These are phyloP conservation scores for Backusella parvicylindrica DNA, from an alignment of 192 early-diverging fungal species.

Conservation along the genomic window DNA sequence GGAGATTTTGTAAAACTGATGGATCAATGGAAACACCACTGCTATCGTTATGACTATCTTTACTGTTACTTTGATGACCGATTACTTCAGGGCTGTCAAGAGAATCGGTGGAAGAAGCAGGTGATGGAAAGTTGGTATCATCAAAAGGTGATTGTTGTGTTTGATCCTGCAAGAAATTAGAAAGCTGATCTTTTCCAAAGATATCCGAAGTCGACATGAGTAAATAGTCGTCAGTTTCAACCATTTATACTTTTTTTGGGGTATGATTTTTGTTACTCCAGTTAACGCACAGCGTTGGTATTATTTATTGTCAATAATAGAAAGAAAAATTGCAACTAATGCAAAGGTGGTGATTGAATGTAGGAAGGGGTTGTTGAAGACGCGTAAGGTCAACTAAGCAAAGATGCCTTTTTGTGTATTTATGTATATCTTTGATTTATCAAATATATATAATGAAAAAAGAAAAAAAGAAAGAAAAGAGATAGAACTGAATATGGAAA, in stretches of 20 bases:
- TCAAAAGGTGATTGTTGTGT: not conserved
- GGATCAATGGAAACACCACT: not conserved
- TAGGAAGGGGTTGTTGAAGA: not conserved
- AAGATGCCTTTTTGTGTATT: not conserved
- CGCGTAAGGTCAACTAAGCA: constrained; percentile 4
- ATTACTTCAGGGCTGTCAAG: constrained; percentile 1
- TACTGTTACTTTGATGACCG: not conserved
- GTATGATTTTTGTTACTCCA: not conserved
- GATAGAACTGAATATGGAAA: not conserved
- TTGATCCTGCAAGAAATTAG: constrained; percentile 13
- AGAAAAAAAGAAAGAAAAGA: not conserved
- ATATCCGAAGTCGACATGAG: constrained; percentile 12
- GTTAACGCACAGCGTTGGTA: constrained; percentile 3
- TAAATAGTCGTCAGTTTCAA: constrained; percentile 15
- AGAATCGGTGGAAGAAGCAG: constrained; percentile 10
- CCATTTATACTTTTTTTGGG: constrained; percentile 1
- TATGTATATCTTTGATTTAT: constrained; percentile 1
- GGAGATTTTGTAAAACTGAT: not conserved
- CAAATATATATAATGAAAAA: constrained; percentile 6
- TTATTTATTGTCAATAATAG: not conserved
- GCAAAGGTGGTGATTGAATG: not conserved
- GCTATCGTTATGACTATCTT: not conserved
- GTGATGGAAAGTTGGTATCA: constrained; percentile 15
- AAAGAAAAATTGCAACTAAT: not conserved
- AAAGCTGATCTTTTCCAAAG: constrained; percentile 17